Evolutionary conservation across 2,329 filamentous ascomycete genomes (phyloP), one percentile per base, ranked within the genome.

Genomic region (Aaosphaeria pasadenensis): DNA sequence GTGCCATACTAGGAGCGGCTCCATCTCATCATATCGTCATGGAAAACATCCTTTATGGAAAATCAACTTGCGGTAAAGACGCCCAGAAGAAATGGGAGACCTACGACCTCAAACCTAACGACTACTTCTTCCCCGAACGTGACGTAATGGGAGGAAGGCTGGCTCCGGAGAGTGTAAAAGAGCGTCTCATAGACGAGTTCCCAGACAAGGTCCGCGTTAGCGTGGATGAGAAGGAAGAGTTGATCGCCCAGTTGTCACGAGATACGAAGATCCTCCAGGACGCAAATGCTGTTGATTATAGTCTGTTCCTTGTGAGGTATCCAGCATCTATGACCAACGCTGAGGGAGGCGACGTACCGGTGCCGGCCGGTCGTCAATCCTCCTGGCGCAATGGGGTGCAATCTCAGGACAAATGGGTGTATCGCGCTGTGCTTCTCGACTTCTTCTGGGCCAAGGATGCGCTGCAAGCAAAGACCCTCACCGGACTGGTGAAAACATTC

Each of bases 401-500:
- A 1, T 86, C 84, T 7, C 72, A 77, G 0, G 83, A 88, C 57
- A 81, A 82, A 56, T 86, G 84, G 75, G 72, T 84, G 9, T 90
- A 88, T 59, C 78, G 86, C 3, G 84, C 80, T 4, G 78, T 85
- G 0, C 69, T 90, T 11, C 73, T 90, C 32, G 87, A 90, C 66
- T 90, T 91, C 70, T 89, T 90, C 73, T 90, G 87, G 87, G 82
- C 85, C 0, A 88, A 86, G 67, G 85, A 89, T 66, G 86, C 85
- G 55, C 58, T 84, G 0, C 84, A 82, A 46, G 82, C 87, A 1
- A 81, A 78, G 63, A 74, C 81, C 1, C 80, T 89, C 79, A 88
- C 86, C 0, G 77, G 79, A 0, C 66, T 89, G 33, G 80, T 90
- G 49, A 79, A 79, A 43, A 70, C 77, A 0, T 87, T 84, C 58